These are phyloP conservation scores for Xylaria arbuscula DNA, from an alignment of 2,329 filamentous ascomycete genomes.

Conservation along the genomic window DNA sequence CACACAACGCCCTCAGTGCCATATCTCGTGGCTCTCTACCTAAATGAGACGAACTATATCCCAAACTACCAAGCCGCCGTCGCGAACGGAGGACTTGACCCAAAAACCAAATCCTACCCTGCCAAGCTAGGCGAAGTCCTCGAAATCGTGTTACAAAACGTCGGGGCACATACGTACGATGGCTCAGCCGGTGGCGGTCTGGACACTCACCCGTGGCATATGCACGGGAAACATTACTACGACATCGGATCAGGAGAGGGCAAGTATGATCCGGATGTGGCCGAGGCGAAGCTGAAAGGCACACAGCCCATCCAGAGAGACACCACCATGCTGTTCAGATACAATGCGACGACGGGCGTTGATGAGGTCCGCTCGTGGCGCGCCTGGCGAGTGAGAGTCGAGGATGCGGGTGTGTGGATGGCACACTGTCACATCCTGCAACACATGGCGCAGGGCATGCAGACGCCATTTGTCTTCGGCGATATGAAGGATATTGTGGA, in stretches of 20 bases:
- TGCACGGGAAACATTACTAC: conserved; percentile 35
- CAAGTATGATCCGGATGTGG: conserved; percentile 21
- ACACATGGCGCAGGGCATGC: conserved; percentile 34
- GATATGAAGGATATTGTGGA: conserved; percentile 29
- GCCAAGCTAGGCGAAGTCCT: conserved; percentile 33
- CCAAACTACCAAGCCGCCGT: conserved; percentile 28
- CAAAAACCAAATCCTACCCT: conserved; percentile 26
- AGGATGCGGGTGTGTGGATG: conserved; percentile 34
- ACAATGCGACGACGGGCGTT: conserved; percentile 26
- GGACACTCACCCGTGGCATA: conserved; percentile 35
- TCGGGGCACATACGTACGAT: conserved; percentile 22
- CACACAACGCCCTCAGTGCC: conserved; percentile 27
- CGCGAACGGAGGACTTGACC: conserved; percentile 28
- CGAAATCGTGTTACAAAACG: conserved; percentile 33
- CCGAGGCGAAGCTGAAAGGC: conserved; percentile 28
- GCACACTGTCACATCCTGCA: conserved; percentile 33
- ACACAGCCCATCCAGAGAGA: conserved; percentile 27
- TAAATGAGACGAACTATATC: conserved; percentile 30
- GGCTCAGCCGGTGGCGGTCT: conserved; percentile 17
- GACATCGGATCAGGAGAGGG: conserved; percentile 32
- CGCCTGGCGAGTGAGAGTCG: conserved; percentile 32
- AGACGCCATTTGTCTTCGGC: conserved; percentile 32
- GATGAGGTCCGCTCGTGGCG: conserved; percentile 28
- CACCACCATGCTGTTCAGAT: conserved; percentile 30
- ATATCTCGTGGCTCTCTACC: conserved; percentile 32